Evolutionary conservation across 2,329 filamentous ascomycete genomes (phyloP).

Genomic region (Aspergillus fructus): DNA sequence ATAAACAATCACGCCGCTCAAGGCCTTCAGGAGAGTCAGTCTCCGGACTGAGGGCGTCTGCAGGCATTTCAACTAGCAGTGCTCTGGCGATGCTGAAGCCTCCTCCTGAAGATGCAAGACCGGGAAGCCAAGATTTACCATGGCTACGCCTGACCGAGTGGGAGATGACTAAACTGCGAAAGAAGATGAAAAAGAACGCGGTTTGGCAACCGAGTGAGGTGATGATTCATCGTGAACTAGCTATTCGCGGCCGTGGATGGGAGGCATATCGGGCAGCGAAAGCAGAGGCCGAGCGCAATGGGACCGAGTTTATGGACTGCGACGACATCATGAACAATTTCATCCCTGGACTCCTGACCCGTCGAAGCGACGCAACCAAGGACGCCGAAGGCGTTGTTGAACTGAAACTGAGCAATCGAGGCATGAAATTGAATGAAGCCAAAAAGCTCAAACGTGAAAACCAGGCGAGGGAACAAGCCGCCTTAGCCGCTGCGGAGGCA

Average conservation of each 20-base stretch:
- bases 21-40: slow-evolving; percentile 16
- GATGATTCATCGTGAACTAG: slow-evolving; percentile 66
- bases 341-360: slow-evolving; percentile 39
- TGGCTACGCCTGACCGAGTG: slow-evolving; percentile 66
- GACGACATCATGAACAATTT: slow-evolving; percentile 42
- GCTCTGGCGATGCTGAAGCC: slow-evolving; percentile 59
- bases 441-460: slow-evolving; percentile 62
- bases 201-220: slow-evolving; percentile 67
- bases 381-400: slow-evolving; percentile 45
- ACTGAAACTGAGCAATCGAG: slow-evolving; percentile 56
- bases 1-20: slow-evolving; percentile 38
- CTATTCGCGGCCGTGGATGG: slow-evolving; percentile 56
- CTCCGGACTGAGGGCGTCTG: background rate
- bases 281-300: slow-evolving; percentile 50
- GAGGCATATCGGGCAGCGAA: slow-evolving; percentile 52
- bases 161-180: slow-evolving; percentile 65
- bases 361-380: slow-evolving; percentile 41
- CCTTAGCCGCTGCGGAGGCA: slow-evolving; percentile 26
- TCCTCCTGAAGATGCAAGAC: slow-evolving; percentile 58
- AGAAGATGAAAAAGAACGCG: slow-evolving; percentile 70
- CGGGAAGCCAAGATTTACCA: slow-evolving; percentile 61
- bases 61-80: slow-evolving; percentile 62
- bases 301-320: slow-evolving; percentile 60
- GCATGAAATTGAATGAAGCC: slow-evolving; percentile 61
- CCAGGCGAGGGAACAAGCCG: slow-evolving; percentile 49